Percentiles rank a stretch among this genome's conserved stretches.
These are phyloP conservation scores for Babesia ovata DNA, from an alignment of 169 alveolate species.

Conservation along the genomic window DNA sequence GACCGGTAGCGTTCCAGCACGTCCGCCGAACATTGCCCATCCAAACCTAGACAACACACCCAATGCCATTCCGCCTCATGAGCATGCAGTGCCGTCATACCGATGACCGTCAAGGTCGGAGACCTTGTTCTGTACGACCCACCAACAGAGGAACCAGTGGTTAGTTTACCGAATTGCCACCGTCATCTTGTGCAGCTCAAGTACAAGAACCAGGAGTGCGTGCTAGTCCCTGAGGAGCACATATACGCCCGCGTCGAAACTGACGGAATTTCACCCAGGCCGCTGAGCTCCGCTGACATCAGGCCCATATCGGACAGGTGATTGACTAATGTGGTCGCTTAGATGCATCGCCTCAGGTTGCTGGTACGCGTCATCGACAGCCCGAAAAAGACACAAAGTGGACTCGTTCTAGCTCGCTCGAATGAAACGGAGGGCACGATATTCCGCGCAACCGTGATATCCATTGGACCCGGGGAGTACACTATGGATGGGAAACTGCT, in stretches of 20 bases:
- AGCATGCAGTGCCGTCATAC: constrained; percentile 46
- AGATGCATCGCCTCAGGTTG: constrained; percentile 29
- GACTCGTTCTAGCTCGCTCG: constrained; percentile 50
- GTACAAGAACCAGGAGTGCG: constrained; percentile 57
- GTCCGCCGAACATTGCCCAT: neutral
- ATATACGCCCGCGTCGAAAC: constrained; percentile 41
- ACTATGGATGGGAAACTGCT: constrained; percentile 44
- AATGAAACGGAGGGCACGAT: constrained; percentile 19
- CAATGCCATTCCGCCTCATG: neutral
- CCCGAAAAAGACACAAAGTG: constrained; percentile 69
- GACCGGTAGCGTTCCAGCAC: neutral
- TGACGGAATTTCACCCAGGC: neutral
- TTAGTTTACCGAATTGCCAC: neutral
- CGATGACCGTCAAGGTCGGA: constrained; percentile 58
- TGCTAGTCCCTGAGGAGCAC: constrained; percentile 51
- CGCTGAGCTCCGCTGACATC: constrained; percentile 40
- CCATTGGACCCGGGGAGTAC: constrained; percentile 62
- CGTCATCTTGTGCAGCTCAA: constrained; percentile 30
- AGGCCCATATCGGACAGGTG: constrained; percentile 64
- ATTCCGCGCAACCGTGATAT: constrained; percentile 42
- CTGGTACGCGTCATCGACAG: constrained; percentile 54
- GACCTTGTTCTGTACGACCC: constrained; percentile 57
- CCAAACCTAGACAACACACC: neutral
- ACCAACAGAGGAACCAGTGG: constrained; percentile 56
- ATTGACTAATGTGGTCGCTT: neutral